phyloP scores from a whole-genome alignment of 129 eudicot genomes.

The Calendula officinalis region DNA sequence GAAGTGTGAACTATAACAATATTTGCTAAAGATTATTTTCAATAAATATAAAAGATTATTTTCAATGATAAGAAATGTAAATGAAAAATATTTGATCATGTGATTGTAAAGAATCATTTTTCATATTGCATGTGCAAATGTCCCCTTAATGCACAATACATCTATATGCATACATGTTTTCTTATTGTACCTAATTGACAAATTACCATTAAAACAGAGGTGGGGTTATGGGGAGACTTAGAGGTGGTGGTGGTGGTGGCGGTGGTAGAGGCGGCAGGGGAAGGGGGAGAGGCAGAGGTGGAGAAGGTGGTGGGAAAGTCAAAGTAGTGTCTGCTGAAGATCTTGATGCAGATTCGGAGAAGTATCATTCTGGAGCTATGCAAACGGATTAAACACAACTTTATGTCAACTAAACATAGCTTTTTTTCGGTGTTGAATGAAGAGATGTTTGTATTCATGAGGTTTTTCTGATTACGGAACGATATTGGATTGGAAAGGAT shows the following conservation, averaged over 20 bases:
- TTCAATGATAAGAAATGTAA: too few species aligned
- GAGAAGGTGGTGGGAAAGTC: slow-evolving; percentile 29
- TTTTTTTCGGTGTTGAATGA: background rate
- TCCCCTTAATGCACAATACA: background rate
- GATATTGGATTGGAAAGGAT: slow-evolving; percentile 14
- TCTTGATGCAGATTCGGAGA: slow-evolving; percentile 64
- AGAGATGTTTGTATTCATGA: slow-evolving; percentile 24
- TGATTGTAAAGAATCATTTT: slow-evolving; percentile 1
- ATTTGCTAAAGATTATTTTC: too few species aligned
- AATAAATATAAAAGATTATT: too few species aligned
- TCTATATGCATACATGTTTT: background rate
- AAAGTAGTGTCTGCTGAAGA: slow-evolving; percentile 48
- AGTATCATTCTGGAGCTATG: slow-evolving; percentile 50
- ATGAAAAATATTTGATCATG: background rate
- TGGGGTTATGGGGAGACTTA: slow-evolving; percentile 42
- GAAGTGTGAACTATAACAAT: too few species aligned
- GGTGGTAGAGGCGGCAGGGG: slow-evolving; percentile 26
- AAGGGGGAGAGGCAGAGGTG: slow-evolving; percentile 40
- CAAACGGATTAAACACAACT: slow-evolving; percentile 35
- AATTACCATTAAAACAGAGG: slow-evolving; percentile 28
- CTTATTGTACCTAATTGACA: background rate
- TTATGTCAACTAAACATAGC: background rate
- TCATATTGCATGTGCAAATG: background rate
- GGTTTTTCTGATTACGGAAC: slow-evolving; percentile 23
- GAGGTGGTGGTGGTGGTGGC: slow-evolving; percentile 28